phyloP scores from a whole-genome alignment of 2,329 filamentous ascomycete species.

The Cordyceps pruinosa region DNA sequence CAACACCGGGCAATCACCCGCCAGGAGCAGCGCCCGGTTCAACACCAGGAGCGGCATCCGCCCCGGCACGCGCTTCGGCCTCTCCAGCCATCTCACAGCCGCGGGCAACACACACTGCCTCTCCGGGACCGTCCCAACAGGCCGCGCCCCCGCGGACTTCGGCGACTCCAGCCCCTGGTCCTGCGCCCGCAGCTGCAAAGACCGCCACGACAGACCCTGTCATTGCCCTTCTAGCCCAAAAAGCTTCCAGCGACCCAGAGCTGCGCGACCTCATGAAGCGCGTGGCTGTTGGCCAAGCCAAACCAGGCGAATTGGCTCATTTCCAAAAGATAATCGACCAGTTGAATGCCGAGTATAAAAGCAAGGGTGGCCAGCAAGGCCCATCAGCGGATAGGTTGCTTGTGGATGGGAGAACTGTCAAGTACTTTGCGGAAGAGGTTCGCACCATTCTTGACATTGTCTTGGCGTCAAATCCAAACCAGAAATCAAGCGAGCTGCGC shows the following conservation, averaged over 20 bases:
- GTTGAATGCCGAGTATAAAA: slow-evolving; percentile 56
- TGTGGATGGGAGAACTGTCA: slow-evolving; percentile 49
- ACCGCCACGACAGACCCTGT: slow-evolving; percentile 58
- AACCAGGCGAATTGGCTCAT: slow-evolving; percentile 61
- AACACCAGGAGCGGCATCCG: slow-evolving; percentile 5
- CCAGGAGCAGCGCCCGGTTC: slow-evolving; percentile 18
- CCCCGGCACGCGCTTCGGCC: slow-evolving; percentile 2
- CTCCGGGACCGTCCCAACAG: neutral
- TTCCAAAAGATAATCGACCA: slow-evolving; percentile 80
- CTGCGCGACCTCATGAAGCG: slow-evolving; percentile 77
- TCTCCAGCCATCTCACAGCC: neutral
- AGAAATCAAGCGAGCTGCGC: slow-evolving; percentile 45
- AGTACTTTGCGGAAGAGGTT: slow-evolving; percentile 54
- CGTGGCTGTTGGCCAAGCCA: slow-evolving; percentile 69
- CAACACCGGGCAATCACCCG: slow-evolving; percentile 12
- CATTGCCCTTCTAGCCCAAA: slow-evolving; percentile 70
- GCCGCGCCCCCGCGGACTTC: neutral
- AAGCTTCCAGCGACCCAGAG: slow-evolving; percentile 64
- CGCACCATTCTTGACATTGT: slow-evolving; percentile 52
- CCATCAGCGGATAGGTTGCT: slow-evolving; percentile 49
- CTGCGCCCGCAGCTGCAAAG: slow-evolving; percentile 17
- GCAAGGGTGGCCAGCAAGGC: slow-evolving; percentile 42
- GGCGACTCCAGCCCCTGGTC: slow-evolving; percentile 12
- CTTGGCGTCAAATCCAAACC: slow-evolving; percentile 49
- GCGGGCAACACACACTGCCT: neutral